phyloP scores from a whole-genome alignment of 305 asterid species.

The Fraxinus xanthoxyloides region DNA sequence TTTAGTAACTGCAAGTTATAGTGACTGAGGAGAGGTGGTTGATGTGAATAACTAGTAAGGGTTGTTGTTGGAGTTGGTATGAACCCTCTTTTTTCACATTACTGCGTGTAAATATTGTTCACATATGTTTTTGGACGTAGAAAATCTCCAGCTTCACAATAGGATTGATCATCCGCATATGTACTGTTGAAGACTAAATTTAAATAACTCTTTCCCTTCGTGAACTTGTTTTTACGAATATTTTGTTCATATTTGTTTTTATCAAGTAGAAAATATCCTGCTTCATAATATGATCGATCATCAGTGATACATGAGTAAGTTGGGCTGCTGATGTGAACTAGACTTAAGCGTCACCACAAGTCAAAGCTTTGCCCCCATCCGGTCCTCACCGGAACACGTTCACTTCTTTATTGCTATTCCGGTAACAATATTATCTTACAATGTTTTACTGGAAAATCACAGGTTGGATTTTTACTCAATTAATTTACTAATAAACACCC shows the following conservation, averaged over 20 bases:
- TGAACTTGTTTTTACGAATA: not conserved
- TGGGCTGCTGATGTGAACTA: not conserved
- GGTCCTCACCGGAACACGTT: not conserved
- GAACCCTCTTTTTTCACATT: not conserved
- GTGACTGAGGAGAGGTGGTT: constrained; percentile 29
- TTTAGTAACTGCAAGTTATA: constrained; percentile 25
- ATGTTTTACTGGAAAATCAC: not conserved
- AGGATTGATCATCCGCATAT: not conserved
- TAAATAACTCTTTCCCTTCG: not conserved
- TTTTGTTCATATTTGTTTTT: not conserved
- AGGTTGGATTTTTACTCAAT: not conserved
- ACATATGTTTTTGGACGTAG: constrained; percentile 27
- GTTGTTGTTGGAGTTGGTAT: constrained; percentile 44
- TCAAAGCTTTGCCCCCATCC: not conserved
- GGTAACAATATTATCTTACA: not conserved
- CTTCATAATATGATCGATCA: not conserved
- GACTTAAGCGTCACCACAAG: not conserved
- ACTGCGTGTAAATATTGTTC: constrained; percentile 12
- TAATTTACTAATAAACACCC: not conserved
- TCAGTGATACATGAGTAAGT: not conserved
- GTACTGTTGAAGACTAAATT: not conserved
- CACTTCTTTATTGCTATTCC: not conserved
- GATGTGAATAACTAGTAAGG: constrained; percentile 24
- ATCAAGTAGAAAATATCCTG: not conserved
- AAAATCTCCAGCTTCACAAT: not conserved